Evolutionary conservation across 768 basidiomycete species (phyloP).

Genomic region (Gymnopilus junonius): DNA sequence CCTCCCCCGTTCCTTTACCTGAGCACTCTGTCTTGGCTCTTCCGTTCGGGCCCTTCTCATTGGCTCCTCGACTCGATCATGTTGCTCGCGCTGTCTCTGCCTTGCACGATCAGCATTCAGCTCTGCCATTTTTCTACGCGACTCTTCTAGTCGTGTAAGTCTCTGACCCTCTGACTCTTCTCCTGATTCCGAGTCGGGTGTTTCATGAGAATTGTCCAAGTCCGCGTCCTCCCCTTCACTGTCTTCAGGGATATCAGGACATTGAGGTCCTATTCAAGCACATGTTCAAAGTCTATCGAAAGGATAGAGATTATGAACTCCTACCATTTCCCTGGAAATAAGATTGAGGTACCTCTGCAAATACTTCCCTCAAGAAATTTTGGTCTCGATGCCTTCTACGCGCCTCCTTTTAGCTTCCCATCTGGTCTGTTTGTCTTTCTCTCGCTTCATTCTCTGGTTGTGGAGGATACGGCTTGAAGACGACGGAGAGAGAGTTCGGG

Average conservation of each 20-base stretch:
- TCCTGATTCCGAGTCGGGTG: not conserved
- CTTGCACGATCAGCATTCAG: conserved; percentile 25
- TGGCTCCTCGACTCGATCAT: conserved; percentile 27
- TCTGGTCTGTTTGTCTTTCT: conserved; percentile 45
- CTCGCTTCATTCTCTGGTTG: conserved; percentile 40
- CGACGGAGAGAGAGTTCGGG: conserved; percentile 52
- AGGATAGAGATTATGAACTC: not conserved
- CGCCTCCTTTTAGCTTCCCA: conserved; percentile 41
- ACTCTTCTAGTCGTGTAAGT: conserved; percentile 17
- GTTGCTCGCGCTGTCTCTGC: conserved; percentile 24
- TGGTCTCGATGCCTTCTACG: conserved; percentile 42
- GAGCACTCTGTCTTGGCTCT: conserved; percentile 38
- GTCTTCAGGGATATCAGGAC: conserved; percentile 33
- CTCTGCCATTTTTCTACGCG: conserved; percentile 24
- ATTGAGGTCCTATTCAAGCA: not conserved
- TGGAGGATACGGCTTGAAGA: conserved; percentile 41
- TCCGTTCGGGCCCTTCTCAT: conserved; percentile 58
- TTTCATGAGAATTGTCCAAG: not conserved
- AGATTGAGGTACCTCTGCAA: conserved; percentile 37
- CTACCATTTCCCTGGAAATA: conserved; percentile 19
- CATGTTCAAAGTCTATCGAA: not conserved
- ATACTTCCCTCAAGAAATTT: conserved; percentile 45
- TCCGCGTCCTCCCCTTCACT: conserved; percentile 3
- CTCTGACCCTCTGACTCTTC: conserved; percentile 7
- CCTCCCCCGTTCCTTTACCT: conserved; percentile 41